Evolutionary conservation across 441 rosid genomes (phyloP), one percentile per base, ranked within the genome.

Genomic region (Pelargonium exstipulatum): DNA sequence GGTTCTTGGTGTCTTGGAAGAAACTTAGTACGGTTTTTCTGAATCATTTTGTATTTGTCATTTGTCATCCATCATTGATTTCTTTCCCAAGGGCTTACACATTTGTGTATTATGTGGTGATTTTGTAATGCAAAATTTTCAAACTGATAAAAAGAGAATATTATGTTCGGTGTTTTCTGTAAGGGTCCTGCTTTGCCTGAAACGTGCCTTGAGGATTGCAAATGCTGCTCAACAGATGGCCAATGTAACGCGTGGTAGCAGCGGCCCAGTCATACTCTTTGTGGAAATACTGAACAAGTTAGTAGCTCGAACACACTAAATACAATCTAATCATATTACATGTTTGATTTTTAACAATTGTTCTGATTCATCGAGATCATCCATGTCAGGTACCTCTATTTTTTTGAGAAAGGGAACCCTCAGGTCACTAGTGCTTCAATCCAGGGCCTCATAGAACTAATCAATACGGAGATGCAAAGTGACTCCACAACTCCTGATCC

Each of bases 231-330:
- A 95, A 74, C 96, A 91, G 73, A 85, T 95, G 97, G 68, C 87
- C 66, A 88, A 67, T 77, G 88, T 84, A 8, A 78, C 95, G 10
- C 83, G 90, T 51, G 96, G 92, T 72, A 86, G 86, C 83, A 75
- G 90, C 8, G 97, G 92, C 72, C 86, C 96, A 16, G 90, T 81
- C 18, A 73, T 77, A 0, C 93, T 95, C 71, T 92, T 95, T 79
- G 90, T 95, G 20, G 98, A 95, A 85, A 90, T 95, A 71, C 77
- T 95, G 77, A 95, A 92, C 87, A 95, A 95, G 99, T 92, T 26
- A 91, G 69, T 55, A 1, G 26, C 5, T 60, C 64, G 46, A 8
- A 16, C 6, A 17, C 35, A 9, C 17, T 20, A 29, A 49, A 13
- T 13, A 55, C 6, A 55, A 55, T 9, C 57, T 13, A n/a, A 14